A percentile compares a stretch with the other conserved stretches of the same genome.
phyloP scores from a whole-genome alignment of 75 land plant species.

The Pseudotsuga menziesii region DNA sequence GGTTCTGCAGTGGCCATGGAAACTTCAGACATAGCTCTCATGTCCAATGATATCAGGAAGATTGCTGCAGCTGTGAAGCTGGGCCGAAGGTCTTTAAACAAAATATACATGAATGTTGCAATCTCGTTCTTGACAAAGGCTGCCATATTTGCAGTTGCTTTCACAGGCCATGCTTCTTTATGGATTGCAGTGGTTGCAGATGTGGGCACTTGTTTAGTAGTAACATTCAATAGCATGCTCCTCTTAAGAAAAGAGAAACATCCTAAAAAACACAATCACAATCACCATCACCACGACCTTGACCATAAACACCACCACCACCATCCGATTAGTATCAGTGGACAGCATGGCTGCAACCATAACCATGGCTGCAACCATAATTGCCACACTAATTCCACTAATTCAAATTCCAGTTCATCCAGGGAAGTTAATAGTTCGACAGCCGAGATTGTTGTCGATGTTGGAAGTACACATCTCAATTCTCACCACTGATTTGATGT shows the following conservation, averaged over 20 bases:
- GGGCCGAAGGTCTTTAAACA: constrained; percentile 31
- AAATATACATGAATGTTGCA: constrained; percentile 55
- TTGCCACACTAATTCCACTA: too few relatives aligned
- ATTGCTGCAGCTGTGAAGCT: constrained; percentile 56
- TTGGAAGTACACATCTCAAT: too few relatives aligned
- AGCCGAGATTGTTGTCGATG: too few relatives aligned
- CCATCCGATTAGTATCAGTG: too few relatives aligned
- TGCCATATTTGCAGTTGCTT: constrained; percentile 53
- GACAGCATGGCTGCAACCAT: too few relatives aligned
- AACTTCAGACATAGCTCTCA: constrained; percentile 80
- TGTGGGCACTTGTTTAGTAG: constrained; percentile 81
- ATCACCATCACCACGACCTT: too few relatives aligned
- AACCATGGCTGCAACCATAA: too few relatives aligned
- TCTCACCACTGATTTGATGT: too few relatives aligned
- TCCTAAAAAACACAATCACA: background rate
- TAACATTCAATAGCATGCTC: constrained; percentile 78
- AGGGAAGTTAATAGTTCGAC: too few relatives aligned
- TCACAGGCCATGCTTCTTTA: constrained; percentile 71
- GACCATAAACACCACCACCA: too few relatives aligned
- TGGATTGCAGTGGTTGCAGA: constrained; percentile 92
- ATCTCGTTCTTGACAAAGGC: constrained; percentile 66
- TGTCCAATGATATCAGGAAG: constrained; percentile 80
- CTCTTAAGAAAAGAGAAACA: constrained; percentile 6
- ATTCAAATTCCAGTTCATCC: too few relatives aligned
- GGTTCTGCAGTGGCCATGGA: constrained; percentile 89